Evolutionary conservation across 139 green algal species (phyloP).

Genomic region (Pleodorina starrii): DNA sequence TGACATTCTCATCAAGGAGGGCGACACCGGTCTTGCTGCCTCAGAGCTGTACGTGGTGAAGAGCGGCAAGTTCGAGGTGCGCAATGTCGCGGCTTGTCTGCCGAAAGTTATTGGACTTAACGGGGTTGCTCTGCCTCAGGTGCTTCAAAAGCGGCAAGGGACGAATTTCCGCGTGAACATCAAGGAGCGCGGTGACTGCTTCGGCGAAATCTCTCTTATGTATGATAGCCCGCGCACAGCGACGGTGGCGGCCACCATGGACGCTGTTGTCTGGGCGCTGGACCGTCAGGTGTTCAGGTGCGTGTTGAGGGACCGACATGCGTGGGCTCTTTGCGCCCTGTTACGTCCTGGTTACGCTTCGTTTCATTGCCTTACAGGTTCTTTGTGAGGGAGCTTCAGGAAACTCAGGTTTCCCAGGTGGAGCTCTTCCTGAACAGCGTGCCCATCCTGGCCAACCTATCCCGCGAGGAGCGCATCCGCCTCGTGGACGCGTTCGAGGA

Average conservation of each 20-base stretch:
- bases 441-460: conserved; percentile 84
- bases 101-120: too few species aligned
- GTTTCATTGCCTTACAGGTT: conserved; percentile 64
- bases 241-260: conserved; percentile 90
- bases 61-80: conserved; percentile 92
- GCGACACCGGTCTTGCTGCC: conserved; percentile 85
- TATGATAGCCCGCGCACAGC: conserved; percentile 88
- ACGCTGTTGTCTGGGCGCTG: conserved; percentile 93
- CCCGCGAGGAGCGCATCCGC: conserved; percentile 84
- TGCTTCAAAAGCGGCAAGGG: conserved; percentile 87
- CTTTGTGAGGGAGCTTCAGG: conserved; percentile 79
- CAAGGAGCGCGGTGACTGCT: conserved; percentile 90
- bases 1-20: conserved; percentile 96
- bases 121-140: too few species aligned
- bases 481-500: conserved; percentile 88
- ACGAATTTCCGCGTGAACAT: conserved; percentile 93
- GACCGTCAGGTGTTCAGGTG: conserved; percentile 85
- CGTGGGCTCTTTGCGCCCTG: background rate
- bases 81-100: background rate
- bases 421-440: conserved; percentile 96
- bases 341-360: background rate
- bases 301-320: background rate
- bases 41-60: conserved; percentile 96
- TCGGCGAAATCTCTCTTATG: conserved; percentile 95
- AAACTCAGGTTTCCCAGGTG: conserved; percentile 79